Evolutionary conservation across 345 rosid species (phyloP).

Genomic region (Clarkia xantiana): DNA sequence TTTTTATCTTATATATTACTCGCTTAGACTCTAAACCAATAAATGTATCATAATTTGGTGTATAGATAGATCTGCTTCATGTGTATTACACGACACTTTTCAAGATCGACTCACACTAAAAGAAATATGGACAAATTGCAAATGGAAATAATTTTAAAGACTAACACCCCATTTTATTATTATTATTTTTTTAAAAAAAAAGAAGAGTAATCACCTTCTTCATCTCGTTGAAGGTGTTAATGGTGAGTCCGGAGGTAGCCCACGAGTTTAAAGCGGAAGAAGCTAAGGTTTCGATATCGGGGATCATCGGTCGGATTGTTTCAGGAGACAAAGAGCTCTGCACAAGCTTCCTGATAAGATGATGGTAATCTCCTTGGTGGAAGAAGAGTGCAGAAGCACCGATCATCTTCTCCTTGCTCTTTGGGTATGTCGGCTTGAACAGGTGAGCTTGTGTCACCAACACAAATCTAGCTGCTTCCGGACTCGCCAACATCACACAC

Average conservation of each 20-base stretch:
- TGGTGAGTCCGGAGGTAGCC: slow-evolving; percentile 16
- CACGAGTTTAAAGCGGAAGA: slow-evolving; percentile 42
- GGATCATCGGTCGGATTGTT: slow-evolving; percentile 37
- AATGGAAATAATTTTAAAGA: no score
- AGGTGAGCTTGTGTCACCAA: slow-evolving; percentile 57
- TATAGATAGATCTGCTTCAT: no score
- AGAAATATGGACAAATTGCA: no score
- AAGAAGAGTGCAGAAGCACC: slow-evolving; percentile 75
- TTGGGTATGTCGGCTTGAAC: slow-evolving; percentile 89
- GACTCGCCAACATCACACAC: slow-evolving; percentile 75
- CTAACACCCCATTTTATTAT: no score
- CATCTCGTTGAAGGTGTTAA: slow-evolving; percentile 59
- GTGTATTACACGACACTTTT: no score
- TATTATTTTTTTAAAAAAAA: no score
- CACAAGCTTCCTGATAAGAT: slow-evolving; percentile 52
- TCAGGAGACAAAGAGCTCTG: slow-evolving; percentile 45
- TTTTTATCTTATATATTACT: no score
- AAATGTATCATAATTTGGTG: no score
- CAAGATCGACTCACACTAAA: no score
- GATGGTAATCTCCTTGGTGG: slow-evolving; percentile 68
- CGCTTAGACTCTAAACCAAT: no score
- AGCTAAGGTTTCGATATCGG: slow-evolving; percentile 40
- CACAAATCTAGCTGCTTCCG: slow-evolving; percentile 69
- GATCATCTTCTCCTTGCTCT: slow-evolving; percentile 65
- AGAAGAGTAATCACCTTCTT: slow-evolving; percentile 44